Base-by-base conservation (phyloP, 768 basidiomycete species). In the Agrocybe pediades region DNA sequence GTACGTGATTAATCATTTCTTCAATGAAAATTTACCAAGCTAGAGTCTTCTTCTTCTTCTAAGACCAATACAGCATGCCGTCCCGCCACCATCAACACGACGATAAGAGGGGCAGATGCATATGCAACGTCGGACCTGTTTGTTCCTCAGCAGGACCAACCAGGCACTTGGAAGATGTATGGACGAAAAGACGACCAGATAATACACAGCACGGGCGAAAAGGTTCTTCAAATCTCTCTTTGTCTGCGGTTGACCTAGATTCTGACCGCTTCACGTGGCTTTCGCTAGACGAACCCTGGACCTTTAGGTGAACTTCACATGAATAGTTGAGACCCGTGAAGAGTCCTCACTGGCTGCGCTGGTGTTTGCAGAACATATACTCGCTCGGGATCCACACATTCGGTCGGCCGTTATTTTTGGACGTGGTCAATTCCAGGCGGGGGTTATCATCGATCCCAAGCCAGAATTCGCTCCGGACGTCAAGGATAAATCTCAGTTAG, bases 381-480 rank as follows among this genome's bases (percentile, higher is more conserved):
- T 56, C 46, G 52, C 42, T 21, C 55, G 45, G 16, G 55, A 56
- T 15, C 55, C 55, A 19, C 46, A 52, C 15, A 41, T 56, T 3
- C 50, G 52, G 39, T 36, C 55, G 1, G 51, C 46, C 15, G 45
- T 56, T 8, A 56, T 56, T 39, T 56, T 56, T 43, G 55, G 55
- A 9, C 46, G 55, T 19, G 55, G 55, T 11, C 46, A 52, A 46
- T 52, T 56, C 46, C 55, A 56, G 39, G 55, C 55, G 13, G 55
- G 55, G 2, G 50, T 52, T 4, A 51, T 56, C 20, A 47, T 56
- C 6, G 55, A 56, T 2, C 46, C 50, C 9, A 52, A 39, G 21
- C 39, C 46, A 30, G 43, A 26, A n/a, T 54, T 44, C 51, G n/a
- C 53, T 48, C 58, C 70, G 23, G 68, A 68, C 50, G 62, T 68